These are phyloP conservation scores for Oryza longistaminata DNA, from an alignment of 176 grass and related monocot genomes.

Conservation along the genomic window DNA sequence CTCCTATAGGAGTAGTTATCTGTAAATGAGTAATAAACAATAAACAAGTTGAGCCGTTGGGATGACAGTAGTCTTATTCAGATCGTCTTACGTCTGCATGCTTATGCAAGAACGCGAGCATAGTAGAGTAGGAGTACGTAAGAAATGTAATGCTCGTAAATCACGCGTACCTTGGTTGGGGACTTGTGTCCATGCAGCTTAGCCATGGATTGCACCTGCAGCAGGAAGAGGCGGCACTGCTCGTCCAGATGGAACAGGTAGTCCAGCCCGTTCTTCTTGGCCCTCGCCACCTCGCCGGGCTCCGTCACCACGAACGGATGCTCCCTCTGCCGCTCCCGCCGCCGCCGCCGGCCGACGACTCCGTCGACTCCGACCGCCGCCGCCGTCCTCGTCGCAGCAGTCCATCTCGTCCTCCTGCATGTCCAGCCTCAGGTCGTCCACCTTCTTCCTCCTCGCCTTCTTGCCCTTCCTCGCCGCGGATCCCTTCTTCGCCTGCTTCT, in stretches of 20 bases:
- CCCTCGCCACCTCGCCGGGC: conserved; percentile 91
- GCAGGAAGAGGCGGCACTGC: conserved; percentile 96
- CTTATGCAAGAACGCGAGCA: no score
- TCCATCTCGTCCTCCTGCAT: conserved; percentile 45
- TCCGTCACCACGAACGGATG: conserved; percentile 99
- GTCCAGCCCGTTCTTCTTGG: conserved; percentile 98
- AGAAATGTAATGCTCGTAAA: background rate
- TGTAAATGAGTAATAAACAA: no score
- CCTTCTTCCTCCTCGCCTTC: conserved; percentile 50
- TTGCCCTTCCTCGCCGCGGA: conserved; percentile 31
- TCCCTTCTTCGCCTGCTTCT: conserved; percentile 49
- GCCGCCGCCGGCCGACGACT: conserved; percentile 52
- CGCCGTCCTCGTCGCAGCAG: conserved; percentile 42
- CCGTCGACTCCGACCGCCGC: conserved; percentile 59
- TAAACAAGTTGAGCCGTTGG: no score
- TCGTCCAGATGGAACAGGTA: conserved; percentile 99
- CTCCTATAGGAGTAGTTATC: no score
- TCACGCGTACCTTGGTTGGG: conserved; percentile 77
- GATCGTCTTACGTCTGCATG: no score
- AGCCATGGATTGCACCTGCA: conserved; percentile 86
- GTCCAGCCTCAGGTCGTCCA: conserved; percentile 42
- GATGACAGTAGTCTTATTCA: background rate
- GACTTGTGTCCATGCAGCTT: conserved; percentile 88
- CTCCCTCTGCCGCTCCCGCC: conserved; percentile 71
- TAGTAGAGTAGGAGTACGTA: no score